Base-by-base conservation (phyloP, 179 eudicot genomes). In the Heliamphora pulchella region DNA sequence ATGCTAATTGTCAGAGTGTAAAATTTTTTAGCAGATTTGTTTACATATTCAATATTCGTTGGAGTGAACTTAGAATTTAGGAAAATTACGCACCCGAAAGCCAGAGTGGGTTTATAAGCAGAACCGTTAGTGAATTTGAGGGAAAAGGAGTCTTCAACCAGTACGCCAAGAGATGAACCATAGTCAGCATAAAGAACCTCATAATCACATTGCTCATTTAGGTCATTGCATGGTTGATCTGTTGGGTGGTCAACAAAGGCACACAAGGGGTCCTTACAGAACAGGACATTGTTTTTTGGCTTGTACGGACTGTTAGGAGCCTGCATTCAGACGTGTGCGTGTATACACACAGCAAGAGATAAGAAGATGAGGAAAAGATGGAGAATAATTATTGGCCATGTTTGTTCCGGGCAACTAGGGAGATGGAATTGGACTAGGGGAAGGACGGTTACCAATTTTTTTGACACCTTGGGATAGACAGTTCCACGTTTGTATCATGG, bases 131-230 rank as follows among this genome's bases (percentile, higher is more conserved):
- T 79, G 53, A 86, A 81, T 39, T 71, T 88, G 46, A 96, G 75
- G 72, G 87, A 72, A 79, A 94, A 85, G 41, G 74, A 6, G 83
- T 96, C 98, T 76, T 82, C 85, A 77, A 94, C 88, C 72, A 96
- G 74, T 66, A 96, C 97, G 18, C 99, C 99, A 68, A 89, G 39
- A 47, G 99, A 96, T 47, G 92, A 92, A 64, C 99, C 94, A 76
- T 85, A 82, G 76, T 96, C 99, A 1, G 91, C 98, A 87, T 96
- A 96, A 80, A 85, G 83, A 74, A 94, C 85, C 87, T 89, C 90
- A 71, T 94, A 96, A 85, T 94, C 94, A 73, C 99, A 96, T 78
- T 92, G 98, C 61, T 95, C 94, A 39, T 71, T 71, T 44, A 90
- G 90, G 65, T 74, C 76, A 47, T 78, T 64, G 82, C 98, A 91